Evolutionary conservation across 2,329 filamentous ascomycete species (phyloP).

Genomic region (Neobulgaria alba): DNA sequence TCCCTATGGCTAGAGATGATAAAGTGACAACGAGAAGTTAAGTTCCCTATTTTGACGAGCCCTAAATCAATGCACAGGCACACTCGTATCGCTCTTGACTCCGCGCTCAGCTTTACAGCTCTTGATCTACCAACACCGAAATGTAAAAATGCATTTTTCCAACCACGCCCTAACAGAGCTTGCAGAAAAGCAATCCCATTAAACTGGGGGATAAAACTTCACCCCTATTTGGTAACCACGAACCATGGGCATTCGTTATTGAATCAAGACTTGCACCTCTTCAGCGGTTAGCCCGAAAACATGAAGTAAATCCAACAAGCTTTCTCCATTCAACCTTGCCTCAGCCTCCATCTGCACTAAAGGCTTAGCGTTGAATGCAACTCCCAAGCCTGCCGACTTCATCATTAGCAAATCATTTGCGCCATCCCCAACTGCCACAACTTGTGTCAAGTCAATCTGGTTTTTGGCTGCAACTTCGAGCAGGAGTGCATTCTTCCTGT

Average conservation of each 20-base stretch:
- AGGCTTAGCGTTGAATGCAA: slow-evolving; percentile 80
- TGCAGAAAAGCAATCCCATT: not conserved
- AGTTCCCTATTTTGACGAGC: not conserved
- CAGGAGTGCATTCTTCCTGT: slow-evolving; percentile 65
- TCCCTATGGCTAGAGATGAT: too few species aligned
- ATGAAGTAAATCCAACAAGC: slow-evolving; percentile 63
- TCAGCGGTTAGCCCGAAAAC: slow-evolving; percentile 63
- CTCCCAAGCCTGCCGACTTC: slow-evolving; percentile 62
- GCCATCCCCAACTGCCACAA: slow-evolving; percentile 70
- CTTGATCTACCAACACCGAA: not conserved
- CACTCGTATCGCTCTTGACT: not conserved
- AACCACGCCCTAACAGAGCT: not conserved
- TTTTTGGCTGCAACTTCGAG: slow-evolving; percentile 62
- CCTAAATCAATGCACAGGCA: not conserved
- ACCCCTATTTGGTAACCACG: not conserved
- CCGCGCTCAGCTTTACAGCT: not conserved
- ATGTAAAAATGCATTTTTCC: not conserved
- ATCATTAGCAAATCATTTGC: slow-evolving; percentile 81
- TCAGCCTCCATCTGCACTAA: slow-evolving; percentile 71
- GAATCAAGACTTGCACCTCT: slow-evolving; percentile 37
- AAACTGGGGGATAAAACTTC: not conserved
- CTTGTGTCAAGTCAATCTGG: slow-evolving; percentile 54
- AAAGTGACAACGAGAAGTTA: not conserved
- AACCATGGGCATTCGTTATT: not conserved
- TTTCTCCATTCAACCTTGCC: slow-evolving; percentile 62